These are phyloP conservation scores for Pseudocercospora cruenta DNA, from an alignment of 2,329 filamentous ascomycete species.

Conservation along the genomic window DNA sequence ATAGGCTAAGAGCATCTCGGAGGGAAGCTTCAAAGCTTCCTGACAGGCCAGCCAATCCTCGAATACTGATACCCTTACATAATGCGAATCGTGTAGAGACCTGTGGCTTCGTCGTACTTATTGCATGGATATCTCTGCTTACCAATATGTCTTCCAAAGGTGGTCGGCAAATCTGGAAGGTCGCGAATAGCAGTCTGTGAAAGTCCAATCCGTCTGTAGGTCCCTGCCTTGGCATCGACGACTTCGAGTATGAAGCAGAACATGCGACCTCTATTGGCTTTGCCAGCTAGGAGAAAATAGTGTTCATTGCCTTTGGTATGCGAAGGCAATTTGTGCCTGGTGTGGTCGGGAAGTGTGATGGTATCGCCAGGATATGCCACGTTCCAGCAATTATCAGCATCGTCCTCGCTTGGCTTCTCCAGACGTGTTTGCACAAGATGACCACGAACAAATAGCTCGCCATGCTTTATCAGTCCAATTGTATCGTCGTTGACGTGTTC, in stretches of 20 bases:
- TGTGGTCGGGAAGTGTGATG: not conserved
- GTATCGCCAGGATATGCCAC: not conserved
- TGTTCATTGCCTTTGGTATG: not conserved
- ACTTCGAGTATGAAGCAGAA: not conserved
- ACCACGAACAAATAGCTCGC: too few relatives aligned
- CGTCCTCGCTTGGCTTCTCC: too few relatives aligned
- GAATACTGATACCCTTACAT: not conserved
- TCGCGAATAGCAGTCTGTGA: not conserved
- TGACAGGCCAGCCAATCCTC: not conserved
- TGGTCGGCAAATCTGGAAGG: not conserved
- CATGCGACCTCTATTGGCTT: not conserved
- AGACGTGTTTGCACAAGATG: too few relatives aligned
- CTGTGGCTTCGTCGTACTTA: not conserved
- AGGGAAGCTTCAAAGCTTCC: too few relatives aligned
- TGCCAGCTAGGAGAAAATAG: not conserved
- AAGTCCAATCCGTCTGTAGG: not conserved
- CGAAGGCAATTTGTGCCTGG: not conserved
- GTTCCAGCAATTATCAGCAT: not conserved
- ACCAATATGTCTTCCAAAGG: not conserved
- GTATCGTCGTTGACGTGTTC: not conserved
- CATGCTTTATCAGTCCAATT: not conserved
- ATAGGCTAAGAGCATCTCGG: too few relatives aligned
- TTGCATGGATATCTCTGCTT: not conserved
- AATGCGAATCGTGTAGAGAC: not conserved
- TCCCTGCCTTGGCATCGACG: not conserved